Percentiles rank a stretch among this genome's conserved stretches.
Conservation (phyloP, 2,329 filamentous ascomycete species). For the Pseudocercospora eumusae region DNA sequence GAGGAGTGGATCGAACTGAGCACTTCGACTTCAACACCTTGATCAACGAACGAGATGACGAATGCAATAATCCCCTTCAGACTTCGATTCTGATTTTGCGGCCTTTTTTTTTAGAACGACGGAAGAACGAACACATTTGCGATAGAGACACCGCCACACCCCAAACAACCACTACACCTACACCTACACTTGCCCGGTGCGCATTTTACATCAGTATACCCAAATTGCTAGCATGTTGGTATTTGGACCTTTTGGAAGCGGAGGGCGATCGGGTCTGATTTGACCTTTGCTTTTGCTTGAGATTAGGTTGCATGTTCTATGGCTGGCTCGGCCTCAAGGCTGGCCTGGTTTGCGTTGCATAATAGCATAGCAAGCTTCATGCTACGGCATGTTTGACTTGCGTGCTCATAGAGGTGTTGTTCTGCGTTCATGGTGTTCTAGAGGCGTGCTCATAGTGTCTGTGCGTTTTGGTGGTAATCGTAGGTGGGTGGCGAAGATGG, state of each 20-base stretch:
- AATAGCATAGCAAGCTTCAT: not conserved
- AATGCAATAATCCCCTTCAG: not conserved
- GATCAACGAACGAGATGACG: not conserved
- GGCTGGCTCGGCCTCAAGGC: not conserved
- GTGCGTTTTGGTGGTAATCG: not conserved
- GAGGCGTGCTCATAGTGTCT: not conserved
- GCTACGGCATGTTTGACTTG: not conserved
- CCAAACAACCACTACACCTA: not conserved
- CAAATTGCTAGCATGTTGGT: conserved; percentile 6
- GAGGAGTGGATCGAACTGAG: no score
- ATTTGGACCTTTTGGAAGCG: not conserved
- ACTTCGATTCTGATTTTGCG: not conserved
- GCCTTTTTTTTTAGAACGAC: not conserved
- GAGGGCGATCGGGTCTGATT: no score
- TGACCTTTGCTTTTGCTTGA: no score
- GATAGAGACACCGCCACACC: not conserved
- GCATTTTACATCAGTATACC: conserved; percentile 4
- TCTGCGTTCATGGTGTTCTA: not conserved
- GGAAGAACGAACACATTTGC: not conserved
- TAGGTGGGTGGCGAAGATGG: not conserved
- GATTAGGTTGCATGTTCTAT: no score
- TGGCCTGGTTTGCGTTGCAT: not conserved
- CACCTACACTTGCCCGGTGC: not conserved
- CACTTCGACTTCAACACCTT: not conserved
- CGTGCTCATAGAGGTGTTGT: not conserved